Evolutionary conservation across 164 flowering plant genomes (phyloP).

Genomic region (Tetracentron sinense): DNA sequence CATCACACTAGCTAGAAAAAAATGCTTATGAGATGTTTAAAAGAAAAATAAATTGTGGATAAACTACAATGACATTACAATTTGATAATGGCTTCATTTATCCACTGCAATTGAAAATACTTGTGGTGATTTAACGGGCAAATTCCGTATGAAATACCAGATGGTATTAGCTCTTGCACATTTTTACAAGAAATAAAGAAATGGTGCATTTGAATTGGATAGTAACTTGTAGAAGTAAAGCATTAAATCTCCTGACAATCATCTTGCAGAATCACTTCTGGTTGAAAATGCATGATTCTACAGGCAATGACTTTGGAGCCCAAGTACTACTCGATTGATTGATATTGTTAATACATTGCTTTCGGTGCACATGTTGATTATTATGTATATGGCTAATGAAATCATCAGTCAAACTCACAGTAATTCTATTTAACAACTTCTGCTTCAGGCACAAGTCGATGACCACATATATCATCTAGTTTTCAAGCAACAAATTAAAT

Average conservation of each 20-base stretch:
- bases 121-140: no score
- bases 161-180: neutral
- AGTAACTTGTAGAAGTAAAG: neutral
- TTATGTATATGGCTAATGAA: neutral
- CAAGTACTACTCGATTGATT: neutral
- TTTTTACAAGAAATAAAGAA: neutral
- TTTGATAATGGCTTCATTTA: neutral
- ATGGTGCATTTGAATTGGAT: neutral
- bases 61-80: neutral
- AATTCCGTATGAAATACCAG: no score
- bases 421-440: neutral
- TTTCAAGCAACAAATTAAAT: neutral
- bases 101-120: no score
- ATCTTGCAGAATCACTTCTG: neutral
- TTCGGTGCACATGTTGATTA: neutral
- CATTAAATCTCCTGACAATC: neutral
- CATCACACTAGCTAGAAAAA: neutral
- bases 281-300: conserved; percentile 1
- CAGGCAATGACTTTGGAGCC: neutral
- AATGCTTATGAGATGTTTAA: neutral
- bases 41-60: neutral
- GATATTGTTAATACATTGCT: neutral
- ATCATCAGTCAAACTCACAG: neutral
- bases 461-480: neutral
- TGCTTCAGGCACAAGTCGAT: neutral